Evolutionary conservation across 2,329 filamentous ascomycete genomes (phyloP).

Genomic region (Xylariaceae sp.): DNA sequence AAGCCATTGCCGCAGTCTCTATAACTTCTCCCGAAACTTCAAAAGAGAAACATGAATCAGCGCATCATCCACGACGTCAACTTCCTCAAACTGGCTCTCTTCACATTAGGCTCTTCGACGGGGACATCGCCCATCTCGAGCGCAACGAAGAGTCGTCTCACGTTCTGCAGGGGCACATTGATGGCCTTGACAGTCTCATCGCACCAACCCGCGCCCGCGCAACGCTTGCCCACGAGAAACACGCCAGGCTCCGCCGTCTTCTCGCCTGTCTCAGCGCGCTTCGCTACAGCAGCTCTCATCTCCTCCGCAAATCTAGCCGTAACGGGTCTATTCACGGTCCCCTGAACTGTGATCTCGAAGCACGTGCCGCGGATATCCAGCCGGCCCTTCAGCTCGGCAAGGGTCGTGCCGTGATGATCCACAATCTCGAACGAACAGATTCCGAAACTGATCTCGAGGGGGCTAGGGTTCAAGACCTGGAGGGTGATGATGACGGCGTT

Average conservation of each 20-base stretch:
- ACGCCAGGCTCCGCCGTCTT: not conserved
- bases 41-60: not conserved
- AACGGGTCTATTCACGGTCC: slow-evolving; percentile 12
- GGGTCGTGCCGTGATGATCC: slow-evolving; percentile 10
- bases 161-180: slow-evolving; percentile 22
- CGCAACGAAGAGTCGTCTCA: slow-evolving; percentile 14
- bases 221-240: slow-evolving; percentile 24
- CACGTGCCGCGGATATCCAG: slow-evolving; percentile 23
- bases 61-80: slow-evolving; percentile 1
- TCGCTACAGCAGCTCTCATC: not conserved
- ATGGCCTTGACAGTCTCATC: slow-evolving; percentile 25
- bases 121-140: slow-evolving; percentile 11
- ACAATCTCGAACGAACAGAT: slow-evolving; percentile 26
- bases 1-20: too few species aligned
- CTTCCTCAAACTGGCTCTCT: slow-evolving; percentile 1
- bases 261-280: not conserved
- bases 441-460: slow-evolving; percentile 28
- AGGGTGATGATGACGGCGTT: slow-evolving; percentile 14
- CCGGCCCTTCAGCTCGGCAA: slow-evolving; percentile 25
- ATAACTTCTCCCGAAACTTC: too few species aligned
- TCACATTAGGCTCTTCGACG: not conserved
- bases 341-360: slow-evolving; percentile 22
- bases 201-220: slow-evolving; percentile 25
- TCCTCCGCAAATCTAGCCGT: slow-evolving; percentile 4
- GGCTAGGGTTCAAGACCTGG: slow-evolving; percentile 24